phyloP scores from a whole-genome alignment of 305 asterid species.

The Fraxinus latifolia region DNA sequence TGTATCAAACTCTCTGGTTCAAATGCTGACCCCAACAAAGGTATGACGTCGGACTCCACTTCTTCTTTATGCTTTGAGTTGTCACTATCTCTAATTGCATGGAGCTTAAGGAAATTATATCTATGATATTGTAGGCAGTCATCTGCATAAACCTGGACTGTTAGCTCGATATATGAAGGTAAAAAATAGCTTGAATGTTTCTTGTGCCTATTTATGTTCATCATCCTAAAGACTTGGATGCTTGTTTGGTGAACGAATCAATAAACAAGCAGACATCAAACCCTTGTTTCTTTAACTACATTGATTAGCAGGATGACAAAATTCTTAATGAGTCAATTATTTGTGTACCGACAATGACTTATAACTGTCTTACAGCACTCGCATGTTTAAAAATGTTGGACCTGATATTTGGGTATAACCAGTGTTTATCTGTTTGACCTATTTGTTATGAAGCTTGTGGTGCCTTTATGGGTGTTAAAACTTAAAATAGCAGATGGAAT shows the following conservation, averaged over 20 bases:
- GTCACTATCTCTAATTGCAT: conserved; percentile 13
- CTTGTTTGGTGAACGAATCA: background rate
- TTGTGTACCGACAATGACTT: background rate
- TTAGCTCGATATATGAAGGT: conserved; percentile 96
- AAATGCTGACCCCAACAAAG: conserved; percentile 62
- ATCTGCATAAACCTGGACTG: conserved; percentile 70
- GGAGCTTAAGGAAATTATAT: conserved; percentile 20
- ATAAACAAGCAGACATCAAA: background rate
- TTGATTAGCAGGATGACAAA: background rate
- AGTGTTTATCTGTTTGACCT: background rate
- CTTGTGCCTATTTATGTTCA: background rate
- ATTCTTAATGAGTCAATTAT: background rate
- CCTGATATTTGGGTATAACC: background rate
- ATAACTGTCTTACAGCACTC: background rate
- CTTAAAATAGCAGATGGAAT: background rate
- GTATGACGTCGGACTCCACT: conserved; percentile 34
- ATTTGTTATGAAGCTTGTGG: background rate
- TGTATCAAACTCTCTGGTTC: conserved; percentile 63
- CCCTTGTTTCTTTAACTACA: background rate
- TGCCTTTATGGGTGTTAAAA: background rate
- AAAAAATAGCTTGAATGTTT: conserved; percentile 21
- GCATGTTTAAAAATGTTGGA: background rate
- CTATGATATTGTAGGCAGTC: conserved; percentile 51
- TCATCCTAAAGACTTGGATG: background rate
- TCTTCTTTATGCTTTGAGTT: conserved; percentile 11